Percentiles rank a stretch among this genome's conserved stretches.
These are phyloP conservation scores for Harringtonia lauricola DNA, from an alignment of 2,329 filamentous ascomycete species.

Conservation along the genomic window DNA sequence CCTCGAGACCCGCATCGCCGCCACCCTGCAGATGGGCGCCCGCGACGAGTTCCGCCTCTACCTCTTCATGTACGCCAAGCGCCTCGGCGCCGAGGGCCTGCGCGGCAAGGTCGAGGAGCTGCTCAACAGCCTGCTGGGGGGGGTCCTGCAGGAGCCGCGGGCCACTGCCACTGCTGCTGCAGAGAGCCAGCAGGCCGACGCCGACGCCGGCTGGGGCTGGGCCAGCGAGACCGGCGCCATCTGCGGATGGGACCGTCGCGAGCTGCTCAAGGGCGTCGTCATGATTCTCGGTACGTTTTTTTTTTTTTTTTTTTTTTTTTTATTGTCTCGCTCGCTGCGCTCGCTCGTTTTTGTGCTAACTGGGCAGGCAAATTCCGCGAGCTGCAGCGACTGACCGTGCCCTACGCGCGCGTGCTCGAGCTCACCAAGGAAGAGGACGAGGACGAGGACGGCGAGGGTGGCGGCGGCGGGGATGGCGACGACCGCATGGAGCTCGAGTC, in stretches of 20 bases:
- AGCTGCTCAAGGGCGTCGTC: slow-evolving; percentile 81
- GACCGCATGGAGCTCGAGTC: slow-evolving; percentile 11
- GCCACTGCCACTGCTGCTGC: slow-evolving; percentile 7
- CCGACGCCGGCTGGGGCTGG: slow-evolving; percentile 43
- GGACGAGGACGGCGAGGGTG: slow-evolving; percentile 13
- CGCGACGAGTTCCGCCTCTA: slow-evolving; percentile 91
- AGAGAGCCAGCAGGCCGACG: background rate
- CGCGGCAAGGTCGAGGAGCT: slow-evolving; percentile 88
- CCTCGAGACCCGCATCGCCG: slow-evolving; percentile 87
- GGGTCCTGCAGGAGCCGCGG: slow-evolving; percentile 49
- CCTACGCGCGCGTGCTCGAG: slow-evolving; percentile 77
- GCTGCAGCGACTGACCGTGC: slow-evolving; percentile 85
- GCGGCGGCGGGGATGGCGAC: background rate
- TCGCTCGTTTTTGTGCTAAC: slow-evolving; percentile 17
- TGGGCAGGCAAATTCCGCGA: slow-evolving; percentile 81
- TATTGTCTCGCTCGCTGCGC: background rate
- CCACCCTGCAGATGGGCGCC: slow-evolving; percentile 71
- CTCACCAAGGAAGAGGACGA: slow-evolving; percentile 39
- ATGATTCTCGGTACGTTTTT: slow-evolving; percentile 70
- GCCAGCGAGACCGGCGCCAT: slow-evolving; percentile 58
- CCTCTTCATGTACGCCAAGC: slow-evolving; percentile 96
- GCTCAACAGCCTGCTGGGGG: slow-evolving; percentile 68
- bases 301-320: background rate
- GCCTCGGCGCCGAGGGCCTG: slow-evolving; percentile 80
- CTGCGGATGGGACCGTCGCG: slow-evolving; percentile 83